Base-by-base conservation (phyloP, 768 basidiomycete species). In the Termitomyces sp. region DNA sequence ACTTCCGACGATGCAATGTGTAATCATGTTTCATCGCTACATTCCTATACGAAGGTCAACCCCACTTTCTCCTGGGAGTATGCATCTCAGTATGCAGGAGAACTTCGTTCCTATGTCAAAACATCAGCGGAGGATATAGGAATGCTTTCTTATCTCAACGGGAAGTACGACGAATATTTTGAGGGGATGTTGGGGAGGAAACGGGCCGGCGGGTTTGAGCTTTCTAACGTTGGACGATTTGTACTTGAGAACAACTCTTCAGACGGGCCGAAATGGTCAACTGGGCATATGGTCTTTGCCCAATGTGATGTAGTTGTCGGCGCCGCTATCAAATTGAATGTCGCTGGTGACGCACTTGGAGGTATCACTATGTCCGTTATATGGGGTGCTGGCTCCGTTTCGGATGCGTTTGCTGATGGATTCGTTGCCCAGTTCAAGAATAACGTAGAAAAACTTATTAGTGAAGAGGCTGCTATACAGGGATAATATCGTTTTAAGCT, bases 171-270 rank as follows among this genome's bases (percentile, higher is more conserved):
- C 27, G 59, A 55, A 4, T 76, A 57, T 57, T 64, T 70, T 49
- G 52, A 43, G 9, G 66, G 67, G 1, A 64, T 64, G 58, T 52
- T 73, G 17, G 73, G 71, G 16, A 66, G 62, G 59, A 73, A 74
- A 60, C 64, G 76, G 25, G 58, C 55, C 5, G 61, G 17, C 17
- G 68, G 67, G 32, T 52, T 77, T 17, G 70, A 71, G 57, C 50
- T 77, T 11, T 76, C 76, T n/a, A 78, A 78, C 60, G 50, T 73
- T 14, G 75, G 76, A 14, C 61, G 58, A 4, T 70, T 73, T 27
- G 56, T 57, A 8, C 42, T 44, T 1, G 41, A 42, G 37, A 25
- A 45, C 21, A 43, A 11, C 10, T 21, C 23, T 19, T 21, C 8
- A 0, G 61, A 28, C 21, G 55, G 55, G 12, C 35, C 25, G 34